Evolutionary conservation across 2,329 filamentous ascomycete genomes (phyloP), one percentile per base, ranked within the genome.

Genomic region (Xylaria sp.): DNA sequence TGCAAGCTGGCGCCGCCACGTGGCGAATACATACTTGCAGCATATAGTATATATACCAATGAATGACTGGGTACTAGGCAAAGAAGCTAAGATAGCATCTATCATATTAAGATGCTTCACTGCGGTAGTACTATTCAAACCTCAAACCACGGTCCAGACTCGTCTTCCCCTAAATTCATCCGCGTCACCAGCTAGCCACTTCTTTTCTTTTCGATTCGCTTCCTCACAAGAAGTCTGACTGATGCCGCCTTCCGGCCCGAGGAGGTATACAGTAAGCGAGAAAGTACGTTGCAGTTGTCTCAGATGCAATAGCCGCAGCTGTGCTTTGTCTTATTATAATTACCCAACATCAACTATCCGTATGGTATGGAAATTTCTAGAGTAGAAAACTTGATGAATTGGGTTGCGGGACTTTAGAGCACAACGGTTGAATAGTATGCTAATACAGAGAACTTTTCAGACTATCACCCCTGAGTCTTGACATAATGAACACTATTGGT

Each of bases 1-100:
- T 47, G 40, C 47, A 27, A 53, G 13, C 62, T 42, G 37, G 53
- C 42, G 27, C 13, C 42, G 58, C 61, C 66, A 68, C 66, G 61
- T 68, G 61, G 66, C 66, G 44, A 54, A 55, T 47, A 23, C 53
- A 13, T 44, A 42, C 29, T 10, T 18, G 27, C 29, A 27, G 25
- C 29, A 16, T 40, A n/a, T 23, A 6, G 16, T 35, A 27, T 55
- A 35, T 3, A 40, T n/a, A 16, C 35, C 35, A 57, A 42, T 57
- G 21, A 18, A 6, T 25, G 10, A 57, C 5, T 25, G 25, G 54
- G n/a, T 18, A 21, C n/a, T 40, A 13, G 9, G 13, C 35, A 35
- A 48, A 27, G 32, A 29, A 48, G 32, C 42, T 13, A 60, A 35
- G 23, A 51, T 59, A 65, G 29, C n/a, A 51, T 54, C 12, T n/a